A percentile compares a stretch with the other conserved stretches of the same genome.
These are phyloP conservation scores for Discostella stelligeroides DNA, from an alignment of 108 stramenopile genomes.

Conservation along the genomic window DNA sequence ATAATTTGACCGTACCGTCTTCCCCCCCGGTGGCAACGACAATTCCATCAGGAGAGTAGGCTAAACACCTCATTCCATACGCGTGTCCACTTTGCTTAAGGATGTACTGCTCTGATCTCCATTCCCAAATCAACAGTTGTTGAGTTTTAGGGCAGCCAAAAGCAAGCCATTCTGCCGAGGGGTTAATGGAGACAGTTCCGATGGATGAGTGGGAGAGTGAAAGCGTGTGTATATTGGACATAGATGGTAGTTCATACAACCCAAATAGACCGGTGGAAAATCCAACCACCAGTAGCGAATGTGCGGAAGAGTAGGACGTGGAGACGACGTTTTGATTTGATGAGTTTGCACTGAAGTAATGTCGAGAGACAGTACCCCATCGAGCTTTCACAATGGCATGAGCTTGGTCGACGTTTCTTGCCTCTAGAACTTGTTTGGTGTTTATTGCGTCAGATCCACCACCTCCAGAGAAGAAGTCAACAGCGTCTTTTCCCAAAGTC, in stretches of 20 bases:
- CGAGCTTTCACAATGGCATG: constrained; percentile 61
- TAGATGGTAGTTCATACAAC: constrained; percentile 92
- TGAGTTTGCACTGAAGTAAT: constrained; percentile 86
- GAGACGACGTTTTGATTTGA: constrained; percentile 57
- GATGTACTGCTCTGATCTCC: constrained; percentile 97
- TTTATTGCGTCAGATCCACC: constrained; percentile 1
- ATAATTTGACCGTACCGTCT: constrained; percentile 97
- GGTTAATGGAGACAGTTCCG: constrained; percentile 78
- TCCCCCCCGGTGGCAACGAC: constrained; percentile 96
- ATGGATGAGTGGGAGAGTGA: constrained; percentile 80
- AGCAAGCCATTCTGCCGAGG: constrained; percentile 96
- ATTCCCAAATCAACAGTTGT: constrained; percentile 98
- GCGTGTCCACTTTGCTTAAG: constrained; percentile 99
- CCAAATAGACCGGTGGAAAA: constrained; percentile 95
- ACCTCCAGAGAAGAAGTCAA: constrained; percentile 80
- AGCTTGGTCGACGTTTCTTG: constrained; percentile 46
- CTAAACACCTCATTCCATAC: constrained; percentile 92
- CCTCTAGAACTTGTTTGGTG: neutral
- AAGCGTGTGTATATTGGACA: constrained; percentile 89
- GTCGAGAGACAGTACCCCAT: constrained; percentile 71
- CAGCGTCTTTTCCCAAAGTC: constrained; percentile 66
- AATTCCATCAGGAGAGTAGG: constrained; percentile 94
- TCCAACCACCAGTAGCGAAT: constrained; percentile 84
- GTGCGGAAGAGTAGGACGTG: constrained; percentile 59
- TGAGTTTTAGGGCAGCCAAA: constrained; percentile 92